Evolutionary conservation across 202 grass and related monocot species (phyloP), one percentile per base, ranked within the genome.

Genomic region (Musa balbisiana): DNA sequence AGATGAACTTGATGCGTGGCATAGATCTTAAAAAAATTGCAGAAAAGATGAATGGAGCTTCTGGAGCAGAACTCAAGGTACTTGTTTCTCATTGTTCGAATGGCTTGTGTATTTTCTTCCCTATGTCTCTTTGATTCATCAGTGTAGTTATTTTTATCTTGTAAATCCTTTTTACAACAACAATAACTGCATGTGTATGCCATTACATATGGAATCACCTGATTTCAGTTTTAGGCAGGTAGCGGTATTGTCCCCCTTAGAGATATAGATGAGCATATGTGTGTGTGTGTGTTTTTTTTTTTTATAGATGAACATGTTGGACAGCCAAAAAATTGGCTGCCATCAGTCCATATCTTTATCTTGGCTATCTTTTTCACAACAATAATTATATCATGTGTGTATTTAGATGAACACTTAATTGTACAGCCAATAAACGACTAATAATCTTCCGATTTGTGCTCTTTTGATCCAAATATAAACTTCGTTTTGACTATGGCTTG

Each of bases 11-110:
- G 83, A 99, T 99, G 95, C 87, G 95, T 33, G 89, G 95, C 43
- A 99, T 99, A 76, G 95, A 99, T 84, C 91, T 95, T 72, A 99
- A 99, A 84, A 99, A 95, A 85, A 94, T 99, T 3, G 95, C 95
- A 1, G 91, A 69, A 51, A 98, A 98, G 71, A 94, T 98, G 94
- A 94, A 98, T 78, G 94, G 94, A 0, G 88, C 94, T 33, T 99
- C 95, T 17, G 95, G 95, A 76, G 95, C 95, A 23, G 95, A 99
- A 82, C 87, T 99, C 12, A 99, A 99, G 95, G 95, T 99, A 81
- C 24, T 72, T 6, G 17, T 65, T 63, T 50, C 33, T n/a, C 20
- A 19, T 0, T 50, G 26, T 50, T 43, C 33, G 0, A 43, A 43
- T 43, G 33, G 33, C 4, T 43, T 43, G 5, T 43, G 33, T 43